Evolutionary conservation across 129 eudicot genomes (phyloP).

Genomic region (Dittrichia graveolens): DNA sequence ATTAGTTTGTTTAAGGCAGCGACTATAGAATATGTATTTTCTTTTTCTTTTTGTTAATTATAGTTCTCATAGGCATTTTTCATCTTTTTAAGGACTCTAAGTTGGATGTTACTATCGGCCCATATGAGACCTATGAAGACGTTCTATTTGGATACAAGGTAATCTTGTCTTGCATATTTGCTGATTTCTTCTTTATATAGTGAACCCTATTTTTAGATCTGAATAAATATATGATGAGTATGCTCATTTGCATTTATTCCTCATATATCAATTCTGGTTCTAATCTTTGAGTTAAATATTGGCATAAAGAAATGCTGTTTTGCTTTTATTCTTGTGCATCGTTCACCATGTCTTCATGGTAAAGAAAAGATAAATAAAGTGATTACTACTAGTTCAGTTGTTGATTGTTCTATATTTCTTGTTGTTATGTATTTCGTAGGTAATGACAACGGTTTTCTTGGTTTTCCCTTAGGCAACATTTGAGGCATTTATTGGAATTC

Average conservation of each 20-base stretch:
- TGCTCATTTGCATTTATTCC: neutral
- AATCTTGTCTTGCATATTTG: constrained; percentile 7
- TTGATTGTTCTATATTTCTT: neutral
- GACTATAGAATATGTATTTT: neutral
- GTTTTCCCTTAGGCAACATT: constrained; percentile 72
- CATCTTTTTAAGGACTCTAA: constrained; percentile 70
- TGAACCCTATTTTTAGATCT: neutral
- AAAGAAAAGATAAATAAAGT: neutral
- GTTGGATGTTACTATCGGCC: constrained; percentile 96
- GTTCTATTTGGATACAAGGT: constrained; percentile 94
- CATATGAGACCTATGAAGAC: constrained; percentile 97
- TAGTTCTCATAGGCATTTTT: constrained; percentile 11
- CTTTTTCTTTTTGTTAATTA: neutral
- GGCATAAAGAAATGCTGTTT: neutral
- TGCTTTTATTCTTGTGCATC: neutral
- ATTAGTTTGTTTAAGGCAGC: neutral
- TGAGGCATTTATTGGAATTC: constrained; percentile 91
- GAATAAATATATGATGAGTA: neutral
- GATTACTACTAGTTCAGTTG: neutral
- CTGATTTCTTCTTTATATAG: constrained; percentile 11
- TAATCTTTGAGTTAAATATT: neutral
- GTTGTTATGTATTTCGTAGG: constrained; percentile 5
- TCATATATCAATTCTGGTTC: neutral
- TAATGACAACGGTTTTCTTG: constrained; percentile 1
- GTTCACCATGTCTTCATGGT: constrained; percentile 3